Conservation (phyloP, 192 early-diverging fungal genomes). For the Anaeromyces robustus region DNA sequence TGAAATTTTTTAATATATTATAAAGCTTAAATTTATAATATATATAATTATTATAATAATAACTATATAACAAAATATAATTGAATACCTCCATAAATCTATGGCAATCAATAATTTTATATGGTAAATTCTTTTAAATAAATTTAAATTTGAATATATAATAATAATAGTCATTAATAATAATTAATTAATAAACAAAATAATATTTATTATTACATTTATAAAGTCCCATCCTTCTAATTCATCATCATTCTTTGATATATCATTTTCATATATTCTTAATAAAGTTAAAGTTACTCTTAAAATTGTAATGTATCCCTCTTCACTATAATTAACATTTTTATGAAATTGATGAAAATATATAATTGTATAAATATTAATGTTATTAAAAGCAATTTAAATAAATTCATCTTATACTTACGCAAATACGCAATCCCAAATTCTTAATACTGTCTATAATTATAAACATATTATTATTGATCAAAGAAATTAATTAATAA, state of each 20-base stretch:
- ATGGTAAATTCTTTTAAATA: conserved; percentile 39
- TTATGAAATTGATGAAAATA: no score
- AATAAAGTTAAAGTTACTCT: conserved; percentile 59
- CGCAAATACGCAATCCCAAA: conserved; percentile 72
- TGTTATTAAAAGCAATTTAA: no score
- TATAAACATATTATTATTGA: no score
- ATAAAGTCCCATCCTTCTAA: conserved; percentile 12
- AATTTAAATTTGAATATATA: background rate
- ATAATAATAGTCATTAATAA: conserved; percentile 25
- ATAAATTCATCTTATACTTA: no score
- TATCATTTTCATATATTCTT: conserved; percentile 41
- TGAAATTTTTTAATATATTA: background rate
- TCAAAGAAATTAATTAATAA: no score
- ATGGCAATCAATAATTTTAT: conserved; percentile 43
- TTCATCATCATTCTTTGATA: conserved; percentile 36
- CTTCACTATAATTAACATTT: conserved; percentile 42
- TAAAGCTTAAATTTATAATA: no score
- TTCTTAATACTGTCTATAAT: conserved; percentile 44
- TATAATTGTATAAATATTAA: background rate
- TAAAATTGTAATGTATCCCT: conserved; percentile 54
- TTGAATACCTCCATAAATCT: conserved; percentile 24
- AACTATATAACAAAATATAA: no score
- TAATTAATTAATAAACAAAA: no score
- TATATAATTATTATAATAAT: no score
- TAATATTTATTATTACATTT: background rate